Evolutionary conservation across 345 rosid species (phyloP).

Genomic region (Populus nigra): DNA sequence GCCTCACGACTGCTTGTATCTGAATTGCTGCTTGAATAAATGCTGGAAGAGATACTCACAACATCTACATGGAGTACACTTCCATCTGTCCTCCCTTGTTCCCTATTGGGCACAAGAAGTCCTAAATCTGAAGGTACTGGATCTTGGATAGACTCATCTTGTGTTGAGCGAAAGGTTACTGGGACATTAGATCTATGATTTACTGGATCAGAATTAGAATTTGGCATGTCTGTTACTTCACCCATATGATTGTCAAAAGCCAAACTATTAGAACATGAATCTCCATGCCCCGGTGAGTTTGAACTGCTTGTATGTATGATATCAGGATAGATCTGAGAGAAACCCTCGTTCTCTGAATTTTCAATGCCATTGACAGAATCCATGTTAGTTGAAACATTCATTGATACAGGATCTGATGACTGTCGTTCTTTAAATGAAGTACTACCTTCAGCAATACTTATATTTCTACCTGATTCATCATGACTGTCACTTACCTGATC

Average conservation of each 20-base stretch:
- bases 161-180: constrained; percentile 13
- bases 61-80: constrained; percentile 50
- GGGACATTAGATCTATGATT: constrained; percentile 32
- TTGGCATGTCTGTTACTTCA: constrained; percentile 22
- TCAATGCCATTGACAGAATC: constrained; percentile 45
- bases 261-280: constrained; percentile 21
- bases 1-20: constrained; percentile 41
- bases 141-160: constrained; percentile 38
- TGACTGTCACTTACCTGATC: constrained; percentile 41
- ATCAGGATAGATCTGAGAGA: constrained; percentile 32
- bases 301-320: constrained; percentile 29
- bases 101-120: constrained; percentile 47
- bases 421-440: constrained; percentile 42
- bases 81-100: constrained; percentile 35
- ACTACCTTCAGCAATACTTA: constrained; percentile 41
- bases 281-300: constrained; percentile 30
- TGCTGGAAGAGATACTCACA: constrained; percentile 53
- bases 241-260: constrained; percentile 32
- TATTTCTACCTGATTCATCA: constrained; percentile 39
- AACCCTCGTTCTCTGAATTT: constrained; percentile 38
- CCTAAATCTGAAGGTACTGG: constrained; percentile 45
- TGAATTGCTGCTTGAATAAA: constrained; percentile 34
- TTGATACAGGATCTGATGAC: constrained; percentile 46
- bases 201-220: constrained; percentile 28
- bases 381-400: constrained; percentile 44